phyloP scores from a whole-genome alignment of 768 basidiomycete genomes.

The Termitomyces heimii region DNA sequence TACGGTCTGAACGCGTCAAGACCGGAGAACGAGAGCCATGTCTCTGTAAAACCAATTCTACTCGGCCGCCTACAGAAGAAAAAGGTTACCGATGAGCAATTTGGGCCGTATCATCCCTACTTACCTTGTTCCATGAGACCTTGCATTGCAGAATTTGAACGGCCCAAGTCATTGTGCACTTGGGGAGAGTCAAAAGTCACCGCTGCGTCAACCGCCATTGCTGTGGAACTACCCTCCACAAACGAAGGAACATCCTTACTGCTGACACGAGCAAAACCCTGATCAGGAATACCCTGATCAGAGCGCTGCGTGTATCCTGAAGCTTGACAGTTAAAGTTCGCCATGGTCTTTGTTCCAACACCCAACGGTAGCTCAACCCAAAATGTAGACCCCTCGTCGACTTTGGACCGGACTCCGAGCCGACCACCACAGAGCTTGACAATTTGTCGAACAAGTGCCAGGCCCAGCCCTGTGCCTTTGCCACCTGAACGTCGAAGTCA shows the following conservation, averaged over 20 bases:
- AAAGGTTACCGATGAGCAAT: background rate
- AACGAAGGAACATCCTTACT: constrained; percentile 13
- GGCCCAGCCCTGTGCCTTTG: constrained; percentile 68
- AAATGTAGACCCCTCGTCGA: constrained; percentile 74
- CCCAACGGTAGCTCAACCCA: constrained; percentile 85
- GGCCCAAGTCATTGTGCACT: constrained; percentile 19
- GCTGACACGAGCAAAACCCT: constrained; percentile 9
- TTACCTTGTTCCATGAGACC: constrained; percentile 62
- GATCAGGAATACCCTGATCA: constrained; percentile 13
- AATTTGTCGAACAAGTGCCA: constrained; percentile 75
- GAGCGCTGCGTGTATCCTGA: constrained; percentile 14
- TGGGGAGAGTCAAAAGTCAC: constrained; percentile 21
- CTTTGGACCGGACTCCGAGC: constrained; percentile 60
- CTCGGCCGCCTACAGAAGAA: constrained; percentile 40
- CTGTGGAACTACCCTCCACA: constrained; percentile 17
- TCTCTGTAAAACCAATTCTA: constrained; percentile 47
- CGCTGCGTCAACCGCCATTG: constrained; percentile 21
- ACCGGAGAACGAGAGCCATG: constrained; percentile 26
- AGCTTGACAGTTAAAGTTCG: constrained; percentile 9
- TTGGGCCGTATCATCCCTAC: background rate
- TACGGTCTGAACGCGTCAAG: background rate
- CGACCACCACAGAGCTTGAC: constrained; percentile 72
- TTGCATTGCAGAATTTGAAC: constrained; percentile 46
- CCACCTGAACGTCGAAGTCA: constrained; percentile 32
- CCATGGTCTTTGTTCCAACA: constrained; percentile 51